A percentile compares a stretch with the other conserved stretches of the same genome.
Evolutionary conservation across 2,329 filamentous ascomycete genomes (phyloP).

Genomic region (Colletotrichum truncatum): DNA sequence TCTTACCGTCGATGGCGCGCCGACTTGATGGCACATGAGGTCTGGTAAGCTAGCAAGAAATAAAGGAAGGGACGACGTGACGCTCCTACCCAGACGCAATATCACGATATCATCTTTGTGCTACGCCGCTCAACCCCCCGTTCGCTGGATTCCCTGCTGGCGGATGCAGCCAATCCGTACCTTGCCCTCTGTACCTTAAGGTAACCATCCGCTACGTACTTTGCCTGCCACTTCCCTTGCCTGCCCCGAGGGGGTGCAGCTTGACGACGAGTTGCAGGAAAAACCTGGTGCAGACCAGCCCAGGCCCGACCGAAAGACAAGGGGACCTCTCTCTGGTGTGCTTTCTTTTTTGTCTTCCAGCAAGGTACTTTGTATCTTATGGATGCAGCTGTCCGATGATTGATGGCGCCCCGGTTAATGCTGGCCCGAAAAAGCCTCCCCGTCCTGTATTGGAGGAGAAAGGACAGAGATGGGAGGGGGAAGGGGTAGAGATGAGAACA

Average conservation of each 20-base stretch:
- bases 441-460: too few relatives aligned
- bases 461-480: not conserved
- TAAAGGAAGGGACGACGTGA: not conserved
- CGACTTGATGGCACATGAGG: not conserved
- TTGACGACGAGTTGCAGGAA: not conserved
- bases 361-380: too few relatives aligned
- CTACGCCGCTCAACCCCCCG: not conserved
- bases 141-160: not conserved
- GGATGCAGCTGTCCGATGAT: not conserved
- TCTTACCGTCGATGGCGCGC: not conserved
- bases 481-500: not conserved
- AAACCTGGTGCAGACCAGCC: constrained; percentile 1
- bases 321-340: not conserved
- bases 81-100: not conserved
- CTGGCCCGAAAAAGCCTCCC: too few relatives aligned
- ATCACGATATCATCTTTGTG: not conserved
- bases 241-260: not conserved
- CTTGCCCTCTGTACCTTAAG: not conserved
- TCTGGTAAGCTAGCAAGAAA: not conserved
- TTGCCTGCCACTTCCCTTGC: not conserved
- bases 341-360: not conserved
- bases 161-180: not conserved
- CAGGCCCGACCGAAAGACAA: not conserved
- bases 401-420: not conserved
- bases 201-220: not conserved